Base-by-base conservation (phyloP, 306 rosid species). In the Sindora glabra region DNA sequence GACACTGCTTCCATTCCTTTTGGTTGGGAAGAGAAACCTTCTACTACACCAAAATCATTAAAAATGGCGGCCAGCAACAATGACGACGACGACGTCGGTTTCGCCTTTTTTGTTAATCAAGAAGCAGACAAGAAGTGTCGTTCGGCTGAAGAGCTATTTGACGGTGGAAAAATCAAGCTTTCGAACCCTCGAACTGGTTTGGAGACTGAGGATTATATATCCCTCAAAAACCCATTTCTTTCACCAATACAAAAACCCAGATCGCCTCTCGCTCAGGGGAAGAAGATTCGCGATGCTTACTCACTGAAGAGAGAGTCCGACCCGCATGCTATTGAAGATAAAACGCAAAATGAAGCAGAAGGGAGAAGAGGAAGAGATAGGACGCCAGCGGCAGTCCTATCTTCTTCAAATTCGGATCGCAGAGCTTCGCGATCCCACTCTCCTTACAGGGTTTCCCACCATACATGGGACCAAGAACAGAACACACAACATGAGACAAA, bases 71-170 rank as follows among this genome's bases (percentile, higher is more conserved):
- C 8, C 13, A 10, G 5, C 26, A 40, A n/a, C 23, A 56, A 37
- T 0, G 48, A 13, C 0, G 25, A 39, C 2, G 76, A 14, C 1
- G 85, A 50, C 1, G 68, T 42, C 0, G 85, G 67, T 40, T 92
- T 92, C 33, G 95, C 88, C 0, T 92, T 92, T 41, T 81, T 25
- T 29, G 73, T 92, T 6, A 22, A 67, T 8, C 58, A 46, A 27
- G 80, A 83, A 26, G 42, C 74, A 1, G 70, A 76, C 3, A 59
- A 72, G 25, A 21, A 63, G 5, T 74, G 94, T 24, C 89, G 83
- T 27, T 83, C 95, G 2, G 99, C 96, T 0, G 99, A 82, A 3
- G 96, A 88, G 68, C 94, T 92, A 10, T 88, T 92, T 42, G 78
- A 86, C 23, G 85, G 74, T 10, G 95, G 99, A 0, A 79, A 56